phyloP scores from a whole-genome alignment of 192 early-diverging fungal genomes.

The Entomortierella lignicola region DNA sequence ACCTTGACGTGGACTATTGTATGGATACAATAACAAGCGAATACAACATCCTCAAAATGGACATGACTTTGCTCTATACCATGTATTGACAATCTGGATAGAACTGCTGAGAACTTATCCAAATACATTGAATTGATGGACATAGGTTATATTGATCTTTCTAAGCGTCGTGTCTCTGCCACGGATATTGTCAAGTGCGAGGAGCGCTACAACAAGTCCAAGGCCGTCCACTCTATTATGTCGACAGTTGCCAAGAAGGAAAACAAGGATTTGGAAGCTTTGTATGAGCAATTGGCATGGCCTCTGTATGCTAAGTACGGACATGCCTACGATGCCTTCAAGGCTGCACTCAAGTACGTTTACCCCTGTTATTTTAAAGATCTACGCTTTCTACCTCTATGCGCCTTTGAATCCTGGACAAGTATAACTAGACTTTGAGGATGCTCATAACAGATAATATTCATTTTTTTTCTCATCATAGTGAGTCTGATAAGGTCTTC shows the following conservation, averaged over 20 bases:
- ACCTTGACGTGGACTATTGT: too few relatives aligned
- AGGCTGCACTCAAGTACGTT: slow-evolving; percentile 85
- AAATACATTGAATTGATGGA: slow-evolving; percentile 48
- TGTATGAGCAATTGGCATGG: slow-evolving; percentile 91
- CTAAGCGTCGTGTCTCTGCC: slow-evolving; percentile 90
- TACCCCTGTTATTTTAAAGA: slow-evolving; percentile 77
- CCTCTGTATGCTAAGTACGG: slow-evolving; percentile 95
- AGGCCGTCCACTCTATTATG: slow-evolving; percentile 88
- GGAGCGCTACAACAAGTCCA: slow-evolving; percentile 94
- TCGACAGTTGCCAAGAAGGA: slow-evolving; percentile 90
- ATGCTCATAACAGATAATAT: neutral
- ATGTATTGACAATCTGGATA: too few relatives aligned
- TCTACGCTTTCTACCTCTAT: neutral
- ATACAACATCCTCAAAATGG: too few relatives aligned
- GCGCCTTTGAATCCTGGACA: too few relatives aligned
- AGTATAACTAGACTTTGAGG: too few relatives aligned
- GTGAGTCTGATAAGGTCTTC: slow-evolving; percentile 90
- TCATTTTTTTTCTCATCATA: slow-evolving; percentile 62
- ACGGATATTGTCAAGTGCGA: slow-evolving; percentile 93
- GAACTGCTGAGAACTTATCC: too few relatives aligned
- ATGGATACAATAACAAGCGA: too few relatives aligned
- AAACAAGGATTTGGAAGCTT: slow-evolving; percentile 79
- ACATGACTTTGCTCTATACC: too few relatives aligned
- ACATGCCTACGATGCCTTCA: slow-evolving; percentile 98
- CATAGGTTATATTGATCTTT: slow-evolving; percentile 96